Percentiles rank a stretch among this genome's conserved stretches.
phyloP scores from a whole-genome alignment of 306 rosid species.

The Rubus idaeus region DNA sequence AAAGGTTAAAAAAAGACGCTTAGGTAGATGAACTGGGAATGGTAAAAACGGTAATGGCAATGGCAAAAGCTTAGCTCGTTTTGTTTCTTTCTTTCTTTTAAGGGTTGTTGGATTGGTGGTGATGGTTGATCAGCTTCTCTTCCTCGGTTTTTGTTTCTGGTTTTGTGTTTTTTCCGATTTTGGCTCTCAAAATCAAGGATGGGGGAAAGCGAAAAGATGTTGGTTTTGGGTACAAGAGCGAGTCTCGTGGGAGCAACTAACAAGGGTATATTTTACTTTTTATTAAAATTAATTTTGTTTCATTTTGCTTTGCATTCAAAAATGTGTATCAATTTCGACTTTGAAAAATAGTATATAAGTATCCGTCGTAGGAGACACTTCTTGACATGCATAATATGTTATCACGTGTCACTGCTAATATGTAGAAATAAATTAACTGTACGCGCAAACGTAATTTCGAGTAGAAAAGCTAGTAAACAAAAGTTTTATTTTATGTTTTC shows the following conservation, averaged over 20 bases:
- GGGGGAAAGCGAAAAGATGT: neutral
- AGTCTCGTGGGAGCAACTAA: slow-evolving; percentile 24
- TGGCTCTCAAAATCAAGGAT: neutral
- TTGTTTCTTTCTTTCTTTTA: neutral
- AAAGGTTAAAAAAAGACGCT: neutral
- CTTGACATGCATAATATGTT: no score
- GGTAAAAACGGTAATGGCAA: neutral
- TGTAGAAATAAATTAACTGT: no score
- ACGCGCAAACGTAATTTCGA: no score
- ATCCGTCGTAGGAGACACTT: no score
- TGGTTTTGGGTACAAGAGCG: slow-evolving; percentile 26
- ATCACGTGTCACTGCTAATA: no score
- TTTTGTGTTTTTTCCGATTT: neutral
- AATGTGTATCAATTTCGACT: neutral
- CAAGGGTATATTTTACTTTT: neutral
- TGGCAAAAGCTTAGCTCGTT: neutral
- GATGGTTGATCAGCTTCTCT: slow-evolving; percentile 6
- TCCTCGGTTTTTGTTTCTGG: neutral
- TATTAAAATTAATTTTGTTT: neutral
- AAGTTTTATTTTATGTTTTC: no score
- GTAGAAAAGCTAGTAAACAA: no score
- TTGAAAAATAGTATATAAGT: no score
- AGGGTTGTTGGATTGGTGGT: slow-evolving; percentile 13
- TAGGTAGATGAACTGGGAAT: neutral
- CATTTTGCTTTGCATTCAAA: neutral